Conservation (phyloP, 2,329 filamentous ascomycete genomes). For the Sporothrix pallida region DNA sequence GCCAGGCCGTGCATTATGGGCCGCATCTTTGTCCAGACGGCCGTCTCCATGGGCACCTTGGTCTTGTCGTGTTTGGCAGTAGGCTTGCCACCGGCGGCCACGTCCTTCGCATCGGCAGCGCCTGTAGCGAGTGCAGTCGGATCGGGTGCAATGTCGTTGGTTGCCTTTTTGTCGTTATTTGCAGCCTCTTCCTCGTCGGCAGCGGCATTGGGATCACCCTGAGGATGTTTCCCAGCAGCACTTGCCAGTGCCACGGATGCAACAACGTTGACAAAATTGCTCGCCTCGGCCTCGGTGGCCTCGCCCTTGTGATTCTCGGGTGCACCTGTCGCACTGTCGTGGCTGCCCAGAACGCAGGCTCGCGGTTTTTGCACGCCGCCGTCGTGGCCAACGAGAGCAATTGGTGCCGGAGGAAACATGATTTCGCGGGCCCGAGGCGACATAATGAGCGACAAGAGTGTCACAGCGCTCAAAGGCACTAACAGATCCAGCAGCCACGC, state of each 20-base stretch:
- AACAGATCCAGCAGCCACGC: constrained; percentile 14
- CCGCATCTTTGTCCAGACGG: constrained; percentile 77
- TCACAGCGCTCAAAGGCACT: constrained; percentile 41
- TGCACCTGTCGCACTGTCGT: constrained; percentile 75
- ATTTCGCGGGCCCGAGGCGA: constrained; percentile 66
- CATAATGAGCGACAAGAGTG: constrained; percentile 68
- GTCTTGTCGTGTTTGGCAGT: constrained; percentile 71
- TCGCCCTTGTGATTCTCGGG: constrained; percentile 84
- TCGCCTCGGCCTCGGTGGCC: constrained; percentile 81
- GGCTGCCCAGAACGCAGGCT: constrained; percentile 10
- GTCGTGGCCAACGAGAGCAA: not conserved
- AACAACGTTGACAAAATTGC: constrained; percentile 77
- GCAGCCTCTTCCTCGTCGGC: constrained; percentile 38
- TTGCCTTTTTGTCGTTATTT: not conserved
- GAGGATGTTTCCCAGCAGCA: constrained; percentile 77
- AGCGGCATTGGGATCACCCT: constrained; percentile 61
- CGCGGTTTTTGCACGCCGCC: constrained; percentile 7
- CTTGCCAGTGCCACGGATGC: constrained; percentile 74
- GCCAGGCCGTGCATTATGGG: constrained; percentile 67
- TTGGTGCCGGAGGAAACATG: constrained; percentile 78
- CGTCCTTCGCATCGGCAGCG: constrained; percentile 48
- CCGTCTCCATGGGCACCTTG: constrained; percentile 76
- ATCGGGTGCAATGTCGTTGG: not conserved
- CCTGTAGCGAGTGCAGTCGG: not conserved
- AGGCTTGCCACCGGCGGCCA: constrained; percentile 55